phyloP scores from a whole-genome alignment of 2,329 filamentous ascomycete genomes.

The Phoma sp. region DNA sequence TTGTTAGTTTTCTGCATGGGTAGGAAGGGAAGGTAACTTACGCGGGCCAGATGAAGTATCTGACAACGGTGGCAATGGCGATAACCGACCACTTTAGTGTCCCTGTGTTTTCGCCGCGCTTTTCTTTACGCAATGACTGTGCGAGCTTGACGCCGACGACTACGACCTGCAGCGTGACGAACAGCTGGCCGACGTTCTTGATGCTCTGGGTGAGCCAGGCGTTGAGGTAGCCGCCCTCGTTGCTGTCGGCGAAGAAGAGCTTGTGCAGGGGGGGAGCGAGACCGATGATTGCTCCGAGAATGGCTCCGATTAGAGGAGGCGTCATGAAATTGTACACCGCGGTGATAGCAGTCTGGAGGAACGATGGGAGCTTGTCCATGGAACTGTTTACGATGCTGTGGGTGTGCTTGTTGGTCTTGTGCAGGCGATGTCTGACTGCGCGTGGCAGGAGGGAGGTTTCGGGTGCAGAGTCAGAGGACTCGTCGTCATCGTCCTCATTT shows the following conservation, averaged over 20 bases:
- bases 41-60: constrained; percentile 68
- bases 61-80: constrained; percentile 59
- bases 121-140: constrained; percentile 58
- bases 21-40: constrained; percentile 3
- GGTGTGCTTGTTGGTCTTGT: constrained; percentile 44
- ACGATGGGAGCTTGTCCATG: constrained; percentile 40
- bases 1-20: neutral
- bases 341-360: constrained; percentile 49
- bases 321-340: constrained; percentile 63
- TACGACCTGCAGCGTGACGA: constrained; percentile 69
- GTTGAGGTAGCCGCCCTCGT: constrained; percentile 68
- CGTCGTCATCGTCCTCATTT: constrained; percentile 30
- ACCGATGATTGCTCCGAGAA: constrained; percentile 65
- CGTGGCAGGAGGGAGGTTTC: constrained; percentile 60
- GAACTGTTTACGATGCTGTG: constrained; percentile 19
- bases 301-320: constrained; percentile 66
- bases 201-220: constrained; percentile 70
- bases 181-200: constrained; percentile 67
- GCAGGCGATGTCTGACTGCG: constrained; percentile 42
- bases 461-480: constrained; percentile 33
- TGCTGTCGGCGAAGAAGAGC: constrained; percentile 65
- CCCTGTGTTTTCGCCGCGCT: constrained; percentile 50
- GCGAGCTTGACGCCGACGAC: constrained; percentile 71
- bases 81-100: constrained; percentile 59
- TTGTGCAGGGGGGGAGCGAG: constrained; percentile 64